Evolutionary conservation across 2,329 filamentous ascomycete genomes (phyloP).

Genomic region (Parascedosporium putredinis): DNA sequence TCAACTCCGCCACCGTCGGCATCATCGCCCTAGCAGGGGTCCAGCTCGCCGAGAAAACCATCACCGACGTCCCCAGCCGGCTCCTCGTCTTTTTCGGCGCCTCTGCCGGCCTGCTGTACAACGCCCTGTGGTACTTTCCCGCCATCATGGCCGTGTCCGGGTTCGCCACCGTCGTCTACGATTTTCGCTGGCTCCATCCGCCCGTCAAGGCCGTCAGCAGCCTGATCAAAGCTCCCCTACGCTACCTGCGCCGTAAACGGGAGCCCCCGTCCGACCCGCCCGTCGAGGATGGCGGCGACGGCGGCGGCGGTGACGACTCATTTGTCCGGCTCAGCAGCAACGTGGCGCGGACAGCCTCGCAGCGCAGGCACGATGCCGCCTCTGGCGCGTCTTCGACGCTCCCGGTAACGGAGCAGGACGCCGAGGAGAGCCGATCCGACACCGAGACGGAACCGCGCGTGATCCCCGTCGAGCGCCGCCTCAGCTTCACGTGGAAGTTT

Average conservation of each 20-base stretch:
- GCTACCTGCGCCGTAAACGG: background rate
- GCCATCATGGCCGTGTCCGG: constrained; percentile 49
- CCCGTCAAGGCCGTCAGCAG: constrained; percentile 8
- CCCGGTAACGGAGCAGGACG: constrained; percentile 3
- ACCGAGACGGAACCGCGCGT: constrained; percentile 16
- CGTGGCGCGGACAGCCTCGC: background rate
- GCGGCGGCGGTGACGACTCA: background rate
- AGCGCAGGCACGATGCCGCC: too few relatives aligned
- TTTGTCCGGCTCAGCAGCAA: constrained; percentile 8
- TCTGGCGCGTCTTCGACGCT: too few relatives aligned
- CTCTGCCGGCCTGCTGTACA: constrained; percentile 58
- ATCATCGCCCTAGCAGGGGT: constrained; percentile 62
- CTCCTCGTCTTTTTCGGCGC: constrained; percentile 54
- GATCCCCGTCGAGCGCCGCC: constrained; percentile 21
- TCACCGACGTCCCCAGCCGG: constrained; percentile 53
- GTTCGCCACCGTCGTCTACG: constrained; percentile 40
- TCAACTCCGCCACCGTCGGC: constrained; percentile 64
- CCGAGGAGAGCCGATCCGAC: background rate
- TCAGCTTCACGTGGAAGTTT: constrained; percentile 33
- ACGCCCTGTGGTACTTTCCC: constrained; percentile 67
- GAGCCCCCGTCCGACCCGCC: background rate
- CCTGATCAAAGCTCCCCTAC: background rate
- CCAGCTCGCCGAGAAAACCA: constrained; percentile 55
- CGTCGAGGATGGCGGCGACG: background rate
- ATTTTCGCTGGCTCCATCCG: constrained; percentile 40